Conservation (phyloP, 305 asterid genomes). For the Coffea humblotiana region DNA sequence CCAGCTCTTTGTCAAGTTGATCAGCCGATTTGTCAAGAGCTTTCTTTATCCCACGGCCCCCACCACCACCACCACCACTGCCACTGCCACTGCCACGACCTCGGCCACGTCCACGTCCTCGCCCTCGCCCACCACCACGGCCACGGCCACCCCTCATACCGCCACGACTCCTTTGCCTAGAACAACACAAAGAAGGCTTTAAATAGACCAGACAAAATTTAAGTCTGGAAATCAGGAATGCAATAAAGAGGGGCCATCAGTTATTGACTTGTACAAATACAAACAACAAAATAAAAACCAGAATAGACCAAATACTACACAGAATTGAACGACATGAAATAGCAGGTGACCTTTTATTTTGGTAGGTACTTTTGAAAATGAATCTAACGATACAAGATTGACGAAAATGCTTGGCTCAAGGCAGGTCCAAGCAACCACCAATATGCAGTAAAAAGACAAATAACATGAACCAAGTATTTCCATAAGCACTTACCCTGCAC, state of each 20-base stretch:
- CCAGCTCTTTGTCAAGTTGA: constrained; percentile 90
- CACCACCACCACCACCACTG: constrained; percentile 42
- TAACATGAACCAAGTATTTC: neutral
- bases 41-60: constrained; percentile 48
- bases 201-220: neutral
- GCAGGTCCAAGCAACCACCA: neutral
- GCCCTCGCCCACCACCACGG: constrained; percentile 34
- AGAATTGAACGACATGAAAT: neutral
- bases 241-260: neutral
- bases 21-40: constrained; percentile 64
- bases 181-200: neutral
- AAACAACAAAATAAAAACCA: too few species aligned
- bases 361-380: neutral
- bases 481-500: constrained; percentile 44
- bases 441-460: too few species aligned
- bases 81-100: constrained; percentile 26
- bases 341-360: neutral
- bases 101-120: constrained; percentile 46
- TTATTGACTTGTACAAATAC: neutral
- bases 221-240: neutral
- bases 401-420: too few species aligned
- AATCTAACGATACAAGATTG: neutral
- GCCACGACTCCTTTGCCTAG: constrained; percentile 60
- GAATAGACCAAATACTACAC: neutral
- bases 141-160: constrained; percentile 37